Evolutionary conservation across 176 grass and related monocot species (phyloP).

Genomic region (Bothriochloa decipiens): DNA sequence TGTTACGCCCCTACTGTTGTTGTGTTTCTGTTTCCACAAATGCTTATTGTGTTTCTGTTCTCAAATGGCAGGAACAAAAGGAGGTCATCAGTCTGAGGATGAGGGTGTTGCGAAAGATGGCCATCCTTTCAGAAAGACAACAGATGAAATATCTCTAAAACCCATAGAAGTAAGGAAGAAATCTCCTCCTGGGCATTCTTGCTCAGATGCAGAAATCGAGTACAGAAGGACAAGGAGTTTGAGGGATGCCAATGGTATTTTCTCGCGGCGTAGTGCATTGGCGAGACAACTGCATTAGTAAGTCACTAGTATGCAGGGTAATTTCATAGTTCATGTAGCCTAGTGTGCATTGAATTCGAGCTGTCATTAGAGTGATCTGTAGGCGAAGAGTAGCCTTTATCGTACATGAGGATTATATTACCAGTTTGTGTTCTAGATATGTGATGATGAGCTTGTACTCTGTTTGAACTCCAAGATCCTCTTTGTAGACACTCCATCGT

Average conservation of each 20-base stretch:
- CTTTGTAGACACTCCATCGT: conserved; percentile 40
- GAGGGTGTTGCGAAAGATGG: conserved; percentile 37
- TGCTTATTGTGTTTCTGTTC: conserved; percentile 18
- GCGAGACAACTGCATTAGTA: conserved; percentile 56
- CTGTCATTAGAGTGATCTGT: conserved; percentile 47
- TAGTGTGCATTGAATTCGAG: conserved; percentile 39
- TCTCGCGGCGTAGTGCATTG: conserved; percentile 80
- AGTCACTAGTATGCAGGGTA: conserved; percentile 51
- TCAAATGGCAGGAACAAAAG: conserved; percentile 44
- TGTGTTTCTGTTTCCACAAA: conserved; percentile 21
- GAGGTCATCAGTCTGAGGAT: conserved; percentile 38
- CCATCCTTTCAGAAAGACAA: conserved; percentile 58
- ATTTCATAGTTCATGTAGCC: conserved; percentile 51
- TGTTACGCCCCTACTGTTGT: neutral
- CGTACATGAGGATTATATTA: conserved; percentile 44
- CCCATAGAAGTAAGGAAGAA: conserved; percentile 69
- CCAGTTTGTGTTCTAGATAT: conserved; percentile 50
- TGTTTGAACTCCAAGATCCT: conserved; percentile 49
- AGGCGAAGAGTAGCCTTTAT: conserved; percentile 45
- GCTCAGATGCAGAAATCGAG: conserved; percentile 94
- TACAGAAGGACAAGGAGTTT: conserved; percentile 95
- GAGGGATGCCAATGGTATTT: conserved; percentile 72
- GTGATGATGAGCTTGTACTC: conserved; percentile 48
- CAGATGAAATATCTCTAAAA: conserved; percentile 65
- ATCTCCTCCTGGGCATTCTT: conserved; percentile 59